A percentile compares a stretch with the other conserved stretches of the same genome.
Evolutionary conservation across 257 asterid genomes (phyloP).

Genomic region (Cynanchum wilfordii): DNA sequence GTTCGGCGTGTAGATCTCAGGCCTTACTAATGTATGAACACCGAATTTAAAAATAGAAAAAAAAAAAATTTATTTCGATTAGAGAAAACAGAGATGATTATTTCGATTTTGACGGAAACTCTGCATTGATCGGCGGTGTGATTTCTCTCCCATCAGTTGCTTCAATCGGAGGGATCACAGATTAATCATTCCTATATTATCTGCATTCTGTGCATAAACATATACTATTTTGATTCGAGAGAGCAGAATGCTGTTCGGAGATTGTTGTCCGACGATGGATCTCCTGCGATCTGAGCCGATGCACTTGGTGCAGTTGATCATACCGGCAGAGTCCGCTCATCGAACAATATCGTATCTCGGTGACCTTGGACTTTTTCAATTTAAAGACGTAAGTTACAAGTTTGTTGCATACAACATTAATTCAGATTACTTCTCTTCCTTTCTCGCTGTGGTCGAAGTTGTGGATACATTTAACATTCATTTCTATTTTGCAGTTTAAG

Average conservation of each 20-base stretch:
- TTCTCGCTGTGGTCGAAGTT: background rate
- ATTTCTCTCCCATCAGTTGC: slow-evolving; percentile 10
- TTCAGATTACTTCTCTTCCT: background rate
- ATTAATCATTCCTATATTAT: background rate
- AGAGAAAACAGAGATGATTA: background rate
- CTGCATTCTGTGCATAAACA: background rate
- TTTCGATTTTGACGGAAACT: background rate
- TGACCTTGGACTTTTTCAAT: slow-evolving; percentile 56
- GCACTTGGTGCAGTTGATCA: slow-evolving; percentile 59
- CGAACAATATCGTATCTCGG: slow-evolving; percentile 55
- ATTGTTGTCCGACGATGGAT: slow-evolving; percentile 43
- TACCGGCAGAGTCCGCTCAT: slow-evolving; percentile 55
- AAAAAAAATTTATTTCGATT: background rate
- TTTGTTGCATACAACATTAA: background rate
- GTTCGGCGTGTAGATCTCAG: background rate
- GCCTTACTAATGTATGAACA: background rate
- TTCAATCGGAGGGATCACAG: slow-evolving; percentile 14
- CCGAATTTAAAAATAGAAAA: background rate
- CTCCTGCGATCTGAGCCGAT: slow-evolving; percentile 61
- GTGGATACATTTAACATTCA: background rate
- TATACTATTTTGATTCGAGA: no score
- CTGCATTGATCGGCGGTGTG: background rate
- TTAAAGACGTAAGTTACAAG: slow-evolving; percentile 50
- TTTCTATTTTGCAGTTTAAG: background rate
- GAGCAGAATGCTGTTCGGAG: slow-evolving; percentile 1